Percentiles rank a stretch among this genome's conserved stretches.
Evolutionary conservation across 176 grass and related monocot species (phyloP).

Genomic region (Aegilops bicornis): DNA sequence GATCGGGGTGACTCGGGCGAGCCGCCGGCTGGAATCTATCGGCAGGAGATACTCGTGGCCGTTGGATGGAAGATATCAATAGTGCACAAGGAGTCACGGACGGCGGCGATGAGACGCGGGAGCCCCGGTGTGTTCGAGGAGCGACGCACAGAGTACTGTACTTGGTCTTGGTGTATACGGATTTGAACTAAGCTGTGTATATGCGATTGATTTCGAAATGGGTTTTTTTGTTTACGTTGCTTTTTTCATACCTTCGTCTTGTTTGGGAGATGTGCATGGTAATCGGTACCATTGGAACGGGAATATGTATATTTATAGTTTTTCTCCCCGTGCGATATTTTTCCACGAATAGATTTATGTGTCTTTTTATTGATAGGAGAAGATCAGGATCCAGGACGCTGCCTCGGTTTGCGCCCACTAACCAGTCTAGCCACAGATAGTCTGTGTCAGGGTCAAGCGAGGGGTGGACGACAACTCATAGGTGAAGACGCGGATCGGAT

Average conservation of each 20-base stretch:
- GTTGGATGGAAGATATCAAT: not conserved
- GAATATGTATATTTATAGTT: too few species aligned
- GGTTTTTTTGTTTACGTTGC: not conserved
- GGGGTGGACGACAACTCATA: too few species aligned
- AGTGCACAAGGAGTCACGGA: not conserved
- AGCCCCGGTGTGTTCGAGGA: not conserved
- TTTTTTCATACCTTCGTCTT: not conserved
- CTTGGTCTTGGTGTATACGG: not conserved
- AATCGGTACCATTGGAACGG: too few species aligned
- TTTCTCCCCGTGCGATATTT: too few species aligned
- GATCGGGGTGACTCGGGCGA: slow-evolving; percentile 9
- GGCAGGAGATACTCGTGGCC: not conserved
- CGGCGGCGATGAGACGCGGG: slow-evolving; percentile 14
- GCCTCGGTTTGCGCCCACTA: too few species aligned
- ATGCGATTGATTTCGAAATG: slow-evolving; percentile 1
- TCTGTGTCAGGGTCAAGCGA: too few species aligned
- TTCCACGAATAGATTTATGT: too few species aligned
- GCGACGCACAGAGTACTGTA: not conserved
- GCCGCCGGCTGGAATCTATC: slow-evolving; percentile 8
- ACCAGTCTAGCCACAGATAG: too few species aligned
- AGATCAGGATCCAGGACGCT: too few species aligned
- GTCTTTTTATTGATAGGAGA: too few species aligned
- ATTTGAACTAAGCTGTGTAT: slow-evolving; percentile 23
- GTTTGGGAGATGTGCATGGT: not conserved
- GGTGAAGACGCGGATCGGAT: too few species aligned